Conservation (phyloP, 2,329 filamentous ascomycete species). For the Penicillium sp. region DNA sequence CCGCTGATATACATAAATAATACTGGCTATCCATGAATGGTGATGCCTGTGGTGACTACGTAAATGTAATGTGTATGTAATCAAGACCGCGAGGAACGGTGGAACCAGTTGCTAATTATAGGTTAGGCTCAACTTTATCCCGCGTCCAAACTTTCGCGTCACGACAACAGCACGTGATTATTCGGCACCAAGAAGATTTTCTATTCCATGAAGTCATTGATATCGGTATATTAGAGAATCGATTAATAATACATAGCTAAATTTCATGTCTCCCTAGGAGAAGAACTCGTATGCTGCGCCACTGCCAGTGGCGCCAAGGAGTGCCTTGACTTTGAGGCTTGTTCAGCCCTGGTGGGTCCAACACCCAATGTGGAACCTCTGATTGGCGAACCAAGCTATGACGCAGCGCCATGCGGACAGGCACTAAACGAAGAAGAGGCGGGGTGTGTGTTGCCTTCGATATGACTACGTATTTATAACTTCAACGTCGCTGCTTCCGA, state of each 20-base stretch:
- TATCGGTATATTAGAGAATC: no score
- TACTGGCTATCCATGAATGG: not conserved
- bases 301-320: not conserved
- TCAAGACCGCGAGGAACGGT: not conserved
- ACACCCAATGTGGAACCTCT: not conserved
- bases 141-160: no score
- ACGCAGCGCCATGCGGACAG: not conserved
- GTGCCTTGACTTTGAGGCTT: not conserved
- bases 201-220: no score
- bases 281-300: not conserved
- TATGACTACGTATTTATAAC: not conserved
- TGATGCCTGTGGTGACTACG: not conserved
- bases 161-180: not conserved
- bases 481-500: not conserved
- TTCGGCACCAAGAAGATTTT: not conserved
- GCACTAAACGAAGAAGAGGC: not conserved
- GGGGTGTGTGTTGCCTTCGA: not conserved
- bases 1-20: not conserved
- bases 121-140: not conserved
- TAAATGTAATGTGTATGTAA: not conserved
- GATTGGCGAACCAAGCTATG: conserved; percentile 1
- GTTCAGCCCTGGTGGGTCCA: not conserved
- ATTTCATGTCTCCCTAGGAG: no score
- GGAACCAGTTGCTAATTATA: not conserved
- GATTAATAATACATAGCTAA: no score